These are phyloP conservation scores for Apiospora malaysiana DNA, from an alignment of 2,329 filamentous ascomycete genomes.

Conservation along the genomic window DNA sequence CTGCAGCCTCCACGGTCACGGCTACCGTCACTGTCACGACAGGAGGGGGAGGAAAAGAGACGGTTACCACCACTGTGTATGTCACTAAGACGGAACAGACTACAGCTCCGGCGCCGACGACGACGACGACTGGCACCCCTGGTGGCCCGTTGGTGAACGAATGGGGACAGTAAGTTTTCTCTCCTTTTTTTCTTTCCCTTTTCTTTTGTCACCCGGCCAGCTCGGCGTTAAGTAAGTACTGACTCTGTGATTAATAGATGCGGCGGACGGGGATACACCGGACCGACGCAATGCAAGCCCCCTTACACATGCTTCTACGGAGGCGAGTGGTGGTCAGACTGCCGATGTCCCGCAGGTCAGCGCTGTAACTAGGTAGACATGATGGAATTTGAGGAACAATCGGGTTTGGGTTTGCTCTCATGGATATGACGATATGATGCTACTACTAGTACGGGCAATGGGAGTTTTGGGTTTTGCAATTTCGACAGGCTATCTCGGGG, in stretches of 20 bases:
- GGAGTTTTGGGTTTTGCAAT: neutral
- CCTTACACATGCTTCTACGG: neutral
- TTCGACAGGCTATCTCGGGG: neutral
- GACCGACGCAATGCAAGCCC: neutral
- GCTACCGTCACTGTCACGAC: neutral
- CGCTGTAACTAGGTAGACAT: neutral
- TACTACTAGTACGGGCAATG: neutral
- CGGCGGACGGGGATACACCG: neutral
- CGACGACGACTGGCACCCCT: neutral
- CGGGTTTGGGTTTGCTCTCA: neutral
- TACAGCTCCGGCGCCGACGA: neutral
- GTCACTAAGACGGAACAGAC: neutral
- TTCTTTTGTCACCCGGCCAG: too few relatives aligned
- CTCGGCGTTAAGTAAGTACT: neutral
- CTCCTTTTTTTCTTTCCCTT: neutral
- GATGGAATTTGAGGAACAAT: too few relatives aligned
- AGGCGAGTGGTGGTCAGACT: slow-evolving; percentile 9
- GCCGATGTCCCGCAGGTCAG: neutral
- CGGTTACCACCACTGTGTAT: neutral
- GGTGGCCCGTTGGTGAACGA: slow-evolving; percentile 35
- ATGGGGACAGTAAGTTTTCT: slow-evolving; percentile 41
- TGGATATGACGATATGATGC: neutral
- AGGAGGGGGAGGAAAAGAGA: neutral
- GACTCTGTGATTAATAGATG: neutral
- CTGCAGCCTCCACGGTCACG: neutral